Evolutionary conservation across 495 filamentous ascomycete genomes (phyloP).

Genomic region (Trichoderma gamsii): DNA sequence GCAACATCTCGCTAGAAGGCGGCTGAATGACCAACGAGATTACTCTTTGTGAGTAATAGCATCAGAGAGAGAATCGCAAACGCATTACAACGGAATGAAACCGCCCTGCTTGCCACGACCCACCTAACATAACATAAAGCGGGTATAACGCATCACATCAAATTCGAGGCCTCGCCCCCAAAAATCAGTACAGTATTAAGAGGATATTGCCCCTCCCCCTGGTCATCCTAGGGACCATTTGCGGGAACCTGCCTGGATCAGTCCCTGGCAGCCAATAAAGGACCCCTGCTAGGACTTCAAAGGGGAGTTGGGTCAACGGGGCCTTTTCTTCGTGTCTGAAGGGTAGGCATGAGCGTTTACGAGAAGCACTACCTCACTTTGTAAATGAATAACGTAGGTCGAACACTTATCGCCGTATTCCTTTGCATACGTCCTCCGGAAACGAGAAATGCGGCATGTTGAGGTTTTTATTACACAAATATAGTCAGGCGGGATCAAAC

Average conservation of each 20-base stretch:
- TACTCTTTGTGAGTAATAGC: background rate
- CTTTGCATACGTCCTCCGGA: background rate
- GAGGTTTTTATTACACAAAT: background rate
- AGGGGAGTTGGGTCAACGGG: background rate
- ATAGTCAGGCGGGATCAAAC: background rate
- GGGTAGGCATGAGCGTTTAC: background rate
- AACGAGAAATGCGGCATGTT: background rate
- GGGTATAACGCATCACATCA: background rate
- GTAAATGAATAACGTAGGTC: no score
- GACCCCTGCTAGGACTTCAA: constrained; percentile 14
- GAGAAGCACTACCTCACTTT: no score
- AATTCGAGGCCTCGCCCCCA: background rate
- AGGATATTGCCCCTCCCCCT: background rate
- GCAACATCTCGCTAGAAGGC: background rate
- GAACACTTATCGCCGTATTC: no score
- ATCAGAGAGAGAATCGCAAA: background rate
- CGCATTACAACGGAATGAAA: background rate
- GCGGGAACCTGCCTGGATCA: constrained; percentile 7
- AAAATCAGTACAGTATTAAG: background rate
- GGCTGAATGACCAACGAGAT: background rate
- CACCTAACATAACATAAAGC: background rate
- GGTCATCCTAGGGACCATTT: background rate
- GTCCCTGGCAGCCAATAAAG: constrained; percentile 2
- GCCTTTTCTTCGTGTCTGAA: background rate
- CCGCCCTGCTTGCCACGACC: background rate